Conservation (phyloP, 345 rosid genomes). For the Microcos paniculata region DNA sequence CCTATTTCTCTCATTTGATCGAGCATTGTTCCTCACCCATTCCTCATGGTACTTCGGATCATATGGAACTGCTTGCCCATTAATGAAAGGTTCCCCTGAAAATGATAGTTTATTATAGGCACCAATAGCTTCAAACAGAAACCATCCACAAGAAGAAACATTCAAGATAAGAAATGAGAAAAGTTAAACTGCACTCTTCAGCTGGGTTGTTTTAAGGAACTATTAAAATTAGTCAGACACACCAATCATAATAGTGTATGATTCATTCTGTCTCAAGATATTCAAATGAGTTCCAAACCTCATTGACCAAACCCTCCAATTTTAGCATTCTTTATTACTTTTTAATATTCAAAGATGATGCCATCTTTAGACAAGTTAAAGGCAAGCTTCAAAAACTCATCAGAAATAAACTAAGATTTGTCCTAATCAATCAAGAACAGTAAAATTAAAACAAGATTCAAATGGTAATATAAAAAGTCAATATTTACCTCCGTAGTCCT, state of each 20-base stretch:
- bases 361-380: not conserved
- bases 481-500: constrained; percentile 88
- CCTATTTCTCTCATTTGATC: constrained; percentile 86
- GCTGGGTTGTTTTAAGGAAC: not conserved
- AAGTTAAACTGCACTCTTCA: not conserved
- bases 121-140: not conserved
- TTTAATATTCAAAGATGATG: not conserved
- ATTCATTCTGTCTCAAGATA: not conserved
- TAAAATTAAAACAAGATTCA: not conserved
- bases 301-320: not conserved
- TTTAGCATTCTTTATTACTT: not conserved
- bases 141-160: not conserved
- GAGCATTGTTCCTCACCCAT: constrained; percentile 90
- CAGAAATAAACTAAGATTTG: not conserved
- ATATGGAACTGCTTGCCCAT: constrained; percentile 77
- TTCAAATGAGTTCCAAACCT: not conserved
- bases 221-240: not conserved
- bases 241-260: not conserved
- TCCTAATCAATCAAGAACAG: not conserved
- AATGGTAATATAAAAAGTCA: not conserved
- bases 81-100: constrained; percentile 6
- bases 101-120: not conserved
- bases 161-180: not conserved
- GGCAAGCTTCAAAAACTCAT: not conserved
- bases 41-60: constrained; percentile 97